Conservation (phyloP, 331 rosid species). For the Malus hybrid region DNA sequence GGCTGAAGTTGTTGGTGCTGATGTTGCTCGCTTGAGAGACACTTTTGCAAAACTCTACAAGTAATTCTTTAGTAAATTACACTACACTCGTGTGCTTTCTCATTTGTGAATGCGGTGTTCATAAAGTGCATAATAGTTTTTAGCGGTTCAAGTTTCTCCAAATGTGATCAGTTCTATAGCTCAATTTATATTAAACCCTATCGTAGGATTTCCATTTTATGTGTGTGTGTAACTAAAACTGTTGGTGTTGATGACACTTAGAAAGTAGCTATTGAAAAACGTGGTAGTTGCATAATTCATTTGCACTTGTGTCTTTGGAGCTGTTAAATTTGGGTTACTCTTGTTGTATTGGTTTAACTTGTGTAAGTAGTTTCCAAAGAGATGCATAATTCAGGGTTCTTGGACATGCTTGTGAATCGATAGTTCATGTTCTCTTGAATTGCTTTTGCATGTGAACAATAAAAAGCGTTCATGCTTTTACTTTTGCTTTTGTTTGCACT, state of each 20-base stretch:
- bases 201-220: neutral
- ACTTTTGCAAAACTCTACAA: constrained; percentile 60
- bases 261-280: neutral
- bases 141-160: neutral
- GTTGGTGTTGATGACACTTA: neutral
- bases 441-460: too few relatives aligned
- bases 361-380: neutral
- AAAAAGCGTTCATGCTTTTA: neutral
- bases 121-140: neutral
- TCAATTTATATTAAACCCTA: neutral
- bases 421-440: too few relatives aligned
- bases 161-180: neutral
- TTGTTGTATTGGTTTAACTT: neutral
- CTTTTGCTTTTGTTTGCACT: neutral
- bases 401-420: neutral
- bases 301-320: neutral
- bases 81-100: neutral
- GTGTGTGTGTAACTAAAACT: neutral
- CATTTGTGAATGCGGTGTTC: neutral
- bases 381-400: neutral
- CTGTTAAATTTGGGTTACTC: neutral
- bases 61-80: constrained; percentile 18
- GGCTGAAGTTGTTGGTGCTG: constrained; percentile 71
- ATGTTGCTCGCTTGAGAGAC: constrained; percentile 35
- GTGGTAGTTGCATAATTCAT: neutral